Base-by-base conservation (phyloP, 2,329 filamentous ascomycete genomes). In the Cercospora citrullina region DNA sequence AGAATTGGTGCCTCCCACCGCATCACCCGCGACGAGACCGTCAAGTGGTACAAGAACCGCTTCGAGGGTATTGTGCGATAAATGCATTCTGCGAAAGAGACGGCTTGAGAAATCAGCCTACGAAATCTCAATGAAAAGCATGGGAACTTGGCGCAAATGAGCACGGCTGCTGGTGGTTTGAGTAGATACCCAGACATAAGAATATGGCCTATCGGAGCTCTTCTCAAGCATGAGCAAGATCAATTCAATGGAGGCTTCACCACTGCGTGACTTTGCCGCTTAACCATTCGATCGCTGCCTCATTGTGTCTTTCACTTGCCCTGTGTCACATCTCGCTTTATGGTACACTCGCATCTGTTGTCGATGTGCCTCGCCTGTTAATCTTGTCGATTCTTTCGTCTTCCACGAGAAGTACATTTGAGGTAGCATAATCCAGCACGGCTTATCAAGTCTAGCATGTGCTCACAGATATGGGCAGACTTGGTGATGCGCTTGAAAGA, bases 11-110 rank as follows among this genome's bases (percentile, higher is more conserved):
- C 91, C 81, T 87, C 84, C 84, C 95, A 99, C 91, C 89, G 90
- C 81, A 97, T 99, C 90, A 92, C 89, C 89, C 91, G 93, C 81
- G 85, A 89, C 74, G 95, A 99, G 90, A 97, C 94, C 80, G 86
- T 98, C 86, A 96, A 94, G 88, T 99, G 95, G 95, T 99, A 91
- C 88, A 92, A 92, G 88, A 89, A 87, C 83, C 90, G 93, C 85
- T 97, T 97, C 90, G 93, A 98, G 83, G 95, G 94, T 83, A 98
- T 98, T 83, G 93, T 99, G 86, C 91, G 95, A 87, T 98, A 96
- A 92, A 89, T 79, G 80, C 75, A 57, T 68, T 68, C 61, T 61
- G 63, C 18, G 42, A 65, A 39, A 53, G 65, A 69, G 59, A 61
- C 36, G 33, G 57, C 57, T 23, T 55, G 65, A 63, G 36, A 23